Evolutionary conservation across 2,329 filamentous ascomycete species (phyloP), one percentile per base, ranked within the genome.

Genomic region (Exophiala oligosperma): DNA sequence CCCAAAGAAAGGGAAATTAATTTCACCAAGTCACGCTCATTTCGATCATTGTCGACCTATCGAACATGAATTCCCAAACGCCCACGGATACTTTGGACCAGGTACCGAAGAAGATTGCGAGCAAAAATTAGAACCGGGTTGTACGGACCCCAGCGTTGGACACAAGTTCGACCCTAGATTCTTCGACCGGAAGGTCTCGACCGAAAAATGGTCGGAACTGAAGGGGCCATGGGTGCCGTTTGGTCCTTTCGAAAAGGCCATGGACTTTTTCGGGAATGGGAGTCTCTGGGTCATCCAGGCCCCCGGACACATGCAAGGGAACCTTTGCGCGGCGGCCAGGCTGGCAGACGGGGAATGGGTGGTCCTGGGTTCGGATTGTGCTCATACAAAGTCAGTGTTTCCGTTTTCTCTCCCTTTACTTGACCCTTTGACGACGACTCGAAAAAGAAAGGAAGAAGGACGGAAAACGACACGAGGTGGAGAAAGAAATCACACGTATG

Each of bases 181-280:
- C 24, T 52, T 52, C 21, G 49, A 52, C 9, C 35, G 4, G 14
- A 3, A 17, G 1, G 23, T 28, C 6, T 41, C 35, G 11, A 28
- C 24, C 2, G 49, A 52, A 23, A 40, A 28, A 17, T 52, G 49
- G 35, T 24, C 21, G 32, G 49, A 52, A 9, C 49, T 52, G 26
- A 17, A 26, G 28, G 49, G 49, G 12, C 49, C 49, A 5, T 74
- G 72, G 72, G 54, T 62, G 21, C 54, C 64, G 0, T 71, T 74
- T 54, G 72, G 72, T 1, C 68, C 71, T 0, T 74, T 74, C 46
- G 67, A 72, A 14, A 67, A 66, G 41, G 72, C 72, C 9, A 52
- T 72, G 56, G 69, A 74, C 48, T 72, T 68, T 43, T 74, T 74
- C 44, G 71, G 71, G 54, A 70, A 79, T 68, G 67, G 75, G 51